Evolutionary conservation across 495 filamentous ascomycete species (phyloP), one percentile per base, ranked within the genome.

Genomic region (Aspergillus coremiiformis): DNA sequence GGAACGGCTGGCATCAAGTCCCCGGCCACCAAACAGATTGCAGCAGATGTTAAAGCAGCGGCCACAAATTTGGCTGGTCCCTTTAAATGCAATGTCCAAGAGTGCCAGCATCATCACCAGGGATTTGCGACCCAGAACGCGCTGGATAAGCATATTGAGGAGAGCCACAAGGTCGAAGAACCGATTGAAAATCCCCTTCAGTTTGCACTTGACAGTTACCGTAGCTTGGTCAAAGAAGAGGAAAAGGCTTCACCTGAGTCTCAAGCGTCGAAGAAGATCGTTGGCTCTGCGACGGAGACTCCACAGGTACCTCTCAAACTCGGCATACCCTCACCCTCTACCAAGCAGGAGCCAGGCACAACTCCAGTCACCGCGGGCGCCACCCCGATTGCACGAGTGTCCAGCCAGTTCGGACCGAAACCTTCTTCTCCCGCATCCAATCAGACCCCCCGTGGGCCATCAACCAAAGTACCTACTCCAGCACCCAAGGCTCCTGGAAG

Each of bases 141-240:
- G 15, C 59, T 81, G 23, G 69, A 76, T 14, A 73, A 73, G 26
- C 78, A 81, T 47, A 61, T 71, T 17, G 65, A 70, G 32, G 75
- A 78, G 35, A 66, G 35, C 19, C 78, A 80, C 55, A 71, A 69
- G 39, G 66, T 67, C 39, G 66, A 75, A 47, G 70, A 78, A 47
- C 49, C 60, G 0, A 75, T 79, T 23, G 71, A 69, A 10, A 66
- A 81, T 62, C 68, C 72, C 19, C 52, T 79, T 26, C 63, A 71
- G 22, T 81, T 66, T 53, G 71, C 68, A 7, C 53, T 78, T 6
- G 73, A 78, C 21, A 70, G 69, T 44, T 60, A 80, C 49, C 60
- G 63, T 8, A 63, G 63, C 15, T 61, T 78, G 7, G 54, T 64
- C 19, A 63, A 72, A 27, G 66, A 57, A 32, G 69, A 59, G 47